Evolutionary conservation across 495 filamentous ascomycete genomes (phyloP).

Genomic region (Trichocladium antarcticum): DNA sequence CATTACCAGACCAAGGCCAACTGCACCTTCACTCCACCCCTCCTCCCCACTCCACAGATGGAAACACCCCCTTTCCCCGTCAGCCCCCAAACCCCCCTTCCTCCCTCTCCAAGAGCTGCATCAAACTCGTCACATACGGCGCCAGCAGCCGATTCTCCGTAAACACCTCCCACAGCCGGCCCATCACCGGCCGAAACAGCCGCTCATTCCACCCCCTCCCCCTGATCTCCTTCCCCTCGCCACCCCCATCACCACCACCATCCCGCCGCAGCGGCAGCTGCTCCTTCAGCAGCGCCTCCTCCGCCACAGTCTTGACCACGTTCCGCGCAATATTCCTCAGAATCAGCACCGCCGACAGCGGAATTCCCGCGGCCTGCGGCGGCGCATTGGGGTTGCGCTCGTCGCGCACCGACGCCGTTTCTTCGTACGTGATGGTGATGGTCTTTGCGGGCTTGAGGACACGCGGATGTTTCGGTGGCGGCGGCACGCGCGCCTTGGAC

Average conservation of each 20-base stretch:
- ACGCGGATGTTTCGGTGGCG: conserved; percentile 20
- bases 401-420: conserved; percentile 57
- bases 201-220: conserved; percentile 37
- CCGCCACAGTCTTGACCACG: conserved; percentile 47
- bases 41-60: no score
- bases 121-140: conserved; percentile 20
- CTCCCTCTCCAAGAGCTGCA: conserved; percentile 20
- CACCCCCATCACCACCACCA: conserved; percentile 24
- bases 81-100: neutral
- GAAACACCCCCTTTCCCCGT: no score
- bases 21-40: neutral
- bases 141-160: conserved; percentile 42
- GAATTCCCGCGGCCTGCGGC: conserved; percentile 67
- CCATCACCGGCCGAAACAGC: conserved; percentile 41
- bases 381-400: conserved; percentile 49
- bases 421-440: conserved; percentile 41
- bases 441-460: conserved; percentile 43
- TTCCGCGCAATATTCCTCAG: conserved; percentile 81
- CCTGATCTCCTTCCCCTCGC: neutral
- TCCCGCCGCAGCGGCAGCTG: neutral
- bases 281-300: conserved; percentile 41
- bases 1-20: no score
- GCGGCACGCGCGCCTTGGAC: neutral
- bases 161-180: conserved; percentile 42
- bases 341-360: conserved; percentile 72